These are phyloP conservation scores for Fonsecaea pedrosoi DNA, from an alignment of 2,329 filamentous ascomycete species.

Conservation along the genomic window DNA sequence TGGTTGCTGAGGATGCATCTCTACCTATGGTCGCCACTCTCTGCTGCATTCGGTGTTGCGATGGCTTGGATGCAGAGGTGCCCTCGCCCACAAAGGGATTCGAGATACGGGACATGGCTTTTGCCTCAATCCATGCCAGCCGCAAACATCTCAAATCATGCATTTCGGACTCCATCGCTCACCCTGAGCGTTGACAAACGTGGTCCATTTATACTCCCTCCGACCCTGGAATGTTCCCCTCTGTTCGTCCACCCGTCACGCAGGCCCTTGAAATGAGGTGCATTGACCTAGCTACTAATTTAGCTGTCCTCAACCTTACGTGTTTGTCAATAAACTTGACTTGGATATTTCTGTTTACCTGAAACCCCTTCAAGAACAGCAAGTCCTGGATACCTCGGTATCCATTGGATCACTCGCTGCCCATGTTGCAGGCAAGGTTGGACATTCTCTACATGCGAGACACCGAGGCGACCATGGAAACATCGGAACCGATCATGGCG, in stretches of 20 bases:
- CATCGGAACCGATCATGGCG: background rate
- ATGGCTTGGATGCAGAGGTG: background rate
- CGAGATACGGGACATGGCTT: background rate
- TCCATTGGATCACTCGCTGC: background rate
- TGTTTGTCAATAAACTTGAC: background rate
- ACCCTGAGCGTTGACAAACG: slow-evolving; percentile 5
- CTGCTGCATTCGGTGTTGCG: background rate
- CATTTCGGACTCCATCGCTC: background rate
- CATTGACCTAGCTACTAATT: background rate
- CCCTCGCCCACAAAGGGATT: background rate
- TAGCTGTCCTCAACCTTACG: background rate
- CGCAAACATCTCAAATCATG: background rate
- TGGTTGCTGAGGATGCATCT: background rate
- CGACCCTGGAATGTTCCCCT: slow-evolving; percentile 4
- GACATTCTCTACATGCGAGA: background rate
- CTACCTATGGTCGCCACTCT: background rate
- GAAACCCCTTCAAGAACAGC: background rate
- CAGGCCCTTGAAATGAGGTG: background rate
- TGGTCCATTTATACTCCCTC: background rate
- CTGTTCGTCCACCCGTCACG: background rate
- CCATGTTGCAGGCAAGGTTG: background rate
- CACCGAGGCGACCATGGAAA: background rate
- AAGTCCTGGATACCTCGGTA: slow-evolving; percentile 2
- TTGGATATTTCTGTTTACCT: background rate
- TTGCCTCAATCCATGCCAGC: background rate